Percentiles rank a stretch among this genome's conserved stretches.
phyloP scores from a whole-genome alignment of 441 rosid genomes.

The Adansonia rubrostipa region DNA sequence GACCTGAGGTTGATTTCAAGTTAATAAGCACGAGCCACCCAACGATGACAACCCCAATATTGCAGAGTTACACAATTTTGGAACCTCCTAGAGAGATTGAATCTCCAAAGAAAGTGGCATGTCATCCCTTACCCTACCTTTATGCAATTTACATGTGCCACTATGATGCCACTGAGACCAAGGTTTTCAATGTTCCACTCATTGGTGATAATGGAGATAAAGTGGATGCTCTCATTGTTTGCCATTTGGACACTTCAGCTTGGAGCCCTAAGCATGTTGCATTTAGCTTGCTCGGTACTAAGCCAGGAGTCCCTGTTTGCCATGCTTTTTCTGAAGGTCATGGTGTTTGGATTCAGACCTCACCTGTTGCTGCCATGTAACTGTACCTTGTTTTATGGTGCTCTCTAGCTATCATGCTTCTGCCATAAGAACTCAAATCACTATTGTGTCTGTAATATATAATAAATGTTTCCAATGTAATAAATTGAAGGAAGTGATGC shows the following conservation, averaged over 20 bases:
- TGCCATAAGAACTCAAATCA: neutral
- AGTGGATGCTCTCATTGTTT: constrained; percentile 45
- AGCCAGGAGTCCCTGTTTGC: constrained; percentile 41
- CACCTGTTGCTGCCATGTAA: neutral
- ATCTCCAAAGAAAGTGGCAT: constrained; percentile 25
- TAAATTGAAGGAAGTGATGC: constrained; percentile 11
- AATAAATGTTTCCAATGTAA: constrained; percentile 11
- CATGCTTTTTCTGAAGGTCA: constrained; percentile 41
- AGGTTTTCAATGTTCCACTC: constrained; percentile 38
- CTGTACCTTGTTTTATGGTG: neutral
- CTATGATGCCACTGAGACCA: constrained; percentile 37
- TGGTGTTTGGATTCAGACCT: constrained; percentile 22
- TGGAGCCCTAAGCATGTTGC: constrained; percentile 44
- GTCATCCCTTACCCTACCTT: constrained; percentile 37
- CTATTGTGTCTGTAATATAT: neutral
- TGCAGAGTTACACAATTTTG: constrained; percentile 44
- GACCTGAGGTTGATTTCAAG: constrained; percentile 10
- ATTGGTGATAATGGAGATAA: constrained; percentile 42
- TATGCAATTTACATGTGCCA: constrained; percentile 43
- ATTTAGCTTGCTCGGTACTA: constrained; percentile 34
- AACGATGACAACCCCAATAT: neutral
- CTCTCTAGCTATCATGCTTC: neutral
- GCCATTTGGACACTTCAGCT: constrained; percentile 56
- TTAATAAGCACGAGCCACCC: constrained; percentile 20
- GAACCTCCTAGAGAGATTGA: constrained; percentile 32